Evolutionary conservation across 352 stramenopile species (phyloP).

Genomic region (Globisporangium cylindrosporum): DNA sequence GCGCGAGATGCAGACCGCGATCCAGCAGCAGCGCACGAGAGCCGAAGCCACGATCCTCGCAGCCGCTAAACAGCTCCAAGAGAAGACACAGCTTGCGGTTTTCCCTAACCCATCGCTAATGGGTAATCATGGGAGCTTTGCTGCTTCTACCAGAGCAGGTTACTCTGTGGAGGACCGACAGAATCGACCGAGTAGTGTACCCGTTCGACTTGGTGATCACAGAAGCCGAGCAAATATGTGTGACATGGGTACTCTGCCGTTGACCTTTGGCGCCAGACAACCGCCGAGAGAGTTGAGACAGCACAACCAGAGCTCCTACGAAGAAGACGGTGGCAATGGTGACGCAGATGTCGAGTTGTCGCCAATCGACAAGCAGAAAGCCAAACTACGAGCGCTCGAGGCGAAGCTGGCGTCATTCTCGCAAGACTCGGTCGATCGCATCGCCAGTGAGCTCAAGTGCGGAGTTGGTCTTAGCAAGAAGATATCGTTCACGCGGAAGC

Average conservation of each 20-base stretch:
- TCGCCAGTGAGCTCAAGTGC: slow-evolving; percentile 24
- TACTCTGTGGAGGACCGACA: not conserved
- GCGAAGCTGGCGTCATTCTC: slow-evolving; percentile 53
- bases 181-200: not conserved
- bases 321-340: not conserved
- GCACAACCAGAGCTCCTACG: not conserved
- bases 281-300: not conserved
- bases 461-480: not conserved
- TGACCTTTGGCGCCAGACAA: not conserved
- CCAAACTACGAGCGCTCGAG: slow-evolving; percentile 54
- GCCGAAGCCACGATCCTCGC: slow-evolving; percentile 36
- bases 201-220: not conserved
- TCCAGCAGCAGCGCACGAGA: slow-evolving; percentile 40
- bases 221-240: not conserved
- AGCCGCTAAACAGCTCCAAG: slow-evolving; percentile 43
- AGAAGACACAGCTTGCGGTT: slow-evolving; percentile 35
- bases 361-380: slow-evolving; percentile 44
- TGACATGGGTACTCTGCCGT: not conserved
- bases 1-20: slow-evolving; percentile 42
- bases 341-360: slow-evolving; percentile 23
- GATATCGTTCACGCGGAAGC: not conserved
- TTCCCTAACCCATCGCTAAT: not conserved
- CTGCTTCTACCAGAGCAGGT: not conserved
- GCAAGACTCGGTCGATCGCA: slow-evolving; percentile 42
- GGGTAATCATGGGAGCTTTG: not conserved